Conservation (phyloP, 441 rosid genomes). For the Bruguiera hainesii region DNA sequence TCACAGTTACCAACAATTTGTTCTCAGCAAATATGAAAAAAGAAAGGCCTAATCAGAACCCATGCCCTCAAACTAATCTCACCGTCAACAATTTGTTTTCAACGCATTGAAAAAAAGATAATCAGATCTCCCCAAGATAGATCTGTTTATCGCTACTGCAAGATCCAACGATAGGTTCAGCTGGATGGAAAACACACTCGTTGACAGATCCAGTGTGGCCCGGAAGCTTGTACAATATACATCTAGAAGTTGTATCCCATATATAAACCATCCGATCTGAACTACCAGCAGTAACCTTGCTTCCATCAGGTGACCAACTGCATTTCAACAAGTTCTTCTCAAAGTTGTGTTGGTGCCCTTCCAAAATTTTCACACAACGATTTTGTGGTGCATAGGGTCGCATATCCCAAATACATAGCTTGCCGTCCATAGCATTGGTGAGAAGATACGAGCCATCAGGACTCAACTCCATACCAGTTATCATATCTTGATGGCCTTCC, state of each 20-base stretch:
- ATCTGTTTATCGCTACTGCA: constrained; percentile 93
- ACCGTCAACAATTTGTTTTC: not conserved
- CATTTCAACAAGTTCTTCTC: constrained; percentile 88
- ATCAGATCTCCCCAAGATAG: constrained; percentile 79
- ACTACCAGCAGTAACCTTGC: constrained; percentile 92
- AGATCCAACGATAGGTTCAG: constrained; percentile 77
- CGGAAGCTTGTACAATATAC: constrained; percentile 85
- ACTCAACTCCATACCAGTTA: constrained; percentile 84
- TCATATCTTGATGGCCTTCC: constrained; percentile 94
- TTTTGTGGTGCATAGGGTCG: constrained; percentile 94
- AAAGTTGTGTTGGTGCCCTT: constrained; percentile 94
- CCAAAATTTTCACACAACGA: constrained; percentile 84
- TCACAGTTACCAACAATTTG: not conserved
- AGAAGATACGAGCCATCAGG: constrained; percentile 97
- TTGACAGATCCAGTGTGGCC: constrained; percentile 91
- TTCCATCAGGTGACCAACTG: constrained; percentile 91
- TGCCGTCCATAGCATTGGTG: constrained; percentile 87
- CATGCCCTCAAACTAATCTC: not conserved
- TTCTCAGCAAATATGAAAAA: not conserved
- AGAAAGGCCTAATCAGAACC: too few relatives aligned
- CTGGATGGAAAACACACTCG: constrained; percentile 79
- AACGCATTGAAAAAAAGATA: not conserved
- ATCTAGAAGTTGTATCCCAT: constrained; percentile 88
- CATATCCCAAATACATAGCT: constrained; percentile 96
- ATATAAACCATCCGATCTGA: constrained; percentile 92